A percentile compares a stretch with the other conserved stretches of the same genome.
Conservation (phyloP, 345 rosid genomes). For the rapeseed (Brassica napus) region DNA sequence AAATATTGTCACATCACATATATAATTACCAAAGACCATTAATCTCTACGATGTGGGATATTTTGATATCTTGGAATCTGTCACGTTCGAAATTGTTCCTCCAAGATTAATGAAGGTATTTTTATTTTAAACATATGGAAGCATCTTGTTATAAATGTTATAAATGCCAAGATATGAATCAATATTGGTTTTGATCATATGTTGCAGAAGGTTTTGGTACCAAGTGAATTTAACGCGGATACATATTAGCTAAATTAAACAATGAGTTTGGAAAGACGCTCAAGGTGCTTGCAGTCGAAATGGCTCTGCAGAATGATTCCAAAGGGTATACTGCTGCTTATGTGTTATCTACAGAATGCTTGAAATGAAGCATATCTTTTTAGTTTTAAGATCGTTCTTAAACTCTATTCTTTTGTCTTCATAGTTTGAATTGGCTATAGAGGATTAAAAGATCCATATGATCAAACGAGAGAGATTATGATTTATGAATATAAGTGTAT, state of each 20-base stretch:
- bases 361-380: background rate
- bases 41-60: slow-evolving; percentile 35
- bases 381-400: background rate
- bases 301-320: background rate
- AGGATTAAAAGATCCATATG: background rate
- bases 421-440: background rate
- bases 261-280: slow-evolving; percentile 18
- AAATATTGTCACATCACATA: too few species aligned
- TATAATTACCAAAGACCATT: background rate
- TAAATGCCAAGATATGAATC: background rate
- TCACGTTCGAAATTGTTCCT: slow-evolving; percentile 39
- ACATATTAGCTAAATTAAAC: slow-evolving; percentile 24
- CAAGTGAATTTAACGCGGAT: background rate
- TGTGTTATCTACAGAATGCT: background rate
- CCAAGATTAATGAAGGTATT: slow-evolving; percentile 14
- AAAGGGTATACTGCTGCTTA: background rate
- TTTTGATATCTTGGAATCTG: slow-evolving; percentile 32
- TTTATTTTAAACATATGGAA: background rate
- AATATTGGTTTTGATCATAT: background rate
- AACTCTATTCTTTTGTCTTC: background rate
- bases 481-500: background rate
- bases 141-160: background rate
- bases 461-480: background rate
- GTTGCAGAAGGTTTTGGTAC: background rate
- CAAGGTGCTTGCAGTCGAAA: slow-evolving; percentile 24